These are phyloP conservation scores for Sutorius australiensis DNA, from an alignment of 768 basidiomycete species.

Conservation along the genomic window DNA sequence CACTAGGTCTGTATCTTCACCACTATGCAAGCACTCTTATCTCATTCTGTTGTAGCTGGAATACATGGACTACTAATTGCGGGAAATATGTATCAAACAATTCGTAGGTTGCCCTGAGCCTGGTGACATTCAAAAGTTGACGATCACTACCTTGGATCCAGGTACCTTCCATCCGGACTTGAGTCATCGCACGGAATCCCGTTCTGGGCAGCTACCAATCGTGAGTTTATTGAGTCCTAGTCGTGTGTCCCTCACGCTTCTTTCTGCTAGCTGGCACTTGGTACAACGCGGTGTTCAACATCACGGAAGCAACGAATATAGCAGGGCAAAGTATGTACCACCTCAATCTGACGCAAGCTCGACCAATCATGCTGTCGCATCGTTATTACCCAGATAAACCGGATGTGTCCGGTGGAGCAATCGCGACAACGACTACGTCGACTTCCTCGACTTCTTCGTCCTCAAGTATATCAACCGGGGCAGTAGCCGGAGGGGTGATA, in stretches of 20 bases:
- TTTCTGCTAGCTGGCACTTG: constrained; percentile 17
- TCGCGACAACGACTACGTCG: constrained; percentile 3
- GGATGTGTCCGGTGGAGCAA: constrained; percentile 17
- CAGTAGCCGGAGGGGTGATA: constrained; percentile 23
- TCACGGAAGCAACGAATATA: constrained; percentile 5
- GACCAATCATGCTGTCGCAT: background rate
- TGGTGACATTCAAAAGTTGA: background rate
- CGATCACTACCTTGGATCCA: background rate
- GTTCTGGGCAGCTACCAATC: constrained; percentile 22
- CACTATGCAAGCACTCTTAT: background rate
- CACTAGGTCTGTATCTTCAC: constrained; percentile 11
- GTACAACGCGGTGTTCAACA: constrained; percentile 12
- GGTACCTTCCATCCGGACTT: constrained; percentile 22
- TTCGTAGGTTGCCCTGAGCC: constrained; percentile 15
- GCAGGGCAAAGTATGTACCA: constrained; percentile 10
- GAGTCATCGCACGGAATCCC: constrained; percentile 18
- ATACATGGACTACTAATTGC: constrained; percentile 15
- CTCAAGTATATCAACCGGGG: constrained; percentile 8
- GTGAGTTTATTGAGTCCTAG: constrained; percentile 4
- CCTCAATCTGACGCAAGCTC: background rate
- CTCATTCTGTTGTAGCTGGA: constrained; percentile 20
- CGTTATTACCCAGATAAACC: constrained; percentile 2
- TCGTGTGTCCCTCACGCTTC: background rate
- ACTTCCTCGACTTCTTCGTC: constrained; percentile 8
- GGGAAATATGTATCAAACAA: constrained; percentile 11